Base-by-base conservation (phyloP, 2,329 filamentous ascomycete species). In the Talaromyces sp. region DNA sequence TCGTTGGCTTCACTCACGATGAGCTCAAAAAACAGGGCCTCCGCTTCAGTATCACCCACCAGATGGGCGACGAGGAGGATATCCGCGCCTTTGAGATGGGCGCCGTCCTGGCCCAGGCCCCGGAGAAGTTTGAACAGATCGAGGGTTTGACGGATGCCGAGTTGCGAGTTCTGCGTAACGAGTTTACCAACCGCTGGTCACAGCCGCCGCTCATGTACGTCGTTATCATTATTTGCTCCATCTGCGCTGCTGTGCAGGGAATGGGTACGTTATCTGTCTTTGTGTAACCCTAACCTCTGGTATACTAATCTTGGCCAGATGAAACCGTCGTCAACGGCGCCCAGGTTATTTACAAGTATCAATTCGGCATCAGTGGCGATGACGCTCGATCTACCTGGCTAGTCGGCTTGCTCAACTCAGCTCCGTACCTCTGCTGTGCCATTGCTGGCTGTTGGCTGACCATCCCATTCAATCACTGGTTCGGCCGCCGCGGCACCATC, bases 401-500 rank as follows among this genome's bases (percentile, higher is more conserved):
- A 2, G 71, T 84, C 3, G 88, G 86, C 15, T 79, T 89, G 7
- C 77, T 83, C 42, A 90, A 90, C 69, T 80, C 79, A 0, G 79
- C 79, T 1, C 80, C 80, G 1, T 82, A 81, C 60, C 81, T 91
- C 25, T 85, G 85, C 75, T 91, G 86, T 65, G 86, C 88, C 3
- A 74, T 90, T 51, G 72, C 88, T 55, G 87, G 88, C 22, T 91
- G 88, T 73, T 92, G 89, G 89, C 78, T 88, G 54, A 91, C 88
- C 0, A 85, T 87, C 42, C 89, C 89, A 0, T 82, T 91, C 73
- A 92, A 92, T 74, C 84, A 86, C 60, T 78, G 70, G 63, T 88
- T 91, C 64, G 90, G 89, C 13, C 85, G 89, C 55, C 82, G 88
- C 2, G 88, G 89, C 13, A 90, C 87, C 19, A 92, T 93, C 64